Conservation (phyloP, 176 grass and related monocot genomes). For the Secale cereale region DNA sequence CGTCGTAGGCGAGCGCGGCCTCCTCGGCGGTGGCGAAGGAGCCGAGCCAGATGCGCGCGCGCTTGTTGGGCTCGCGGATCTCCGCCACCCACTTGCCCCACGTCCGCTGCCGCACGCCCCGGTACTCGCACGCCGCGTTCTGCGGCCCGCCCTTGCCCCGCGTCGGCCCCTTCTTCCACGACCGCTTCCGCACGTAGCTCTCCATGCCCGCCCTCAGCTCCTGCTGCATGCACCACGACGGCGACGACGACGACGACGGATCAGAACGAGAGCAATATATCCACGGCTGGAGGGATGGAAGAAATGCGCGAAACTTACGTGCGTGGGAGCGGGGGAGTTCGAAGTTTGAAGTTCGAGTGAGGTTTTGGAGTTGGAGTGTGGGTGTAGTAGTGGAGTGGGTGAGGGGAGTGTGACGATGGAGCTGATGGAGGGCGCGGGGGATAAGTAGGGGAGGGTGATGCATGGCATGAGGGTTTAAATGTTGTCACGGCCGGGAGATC, state of each 20-base stretch:
- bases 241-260: neutral
- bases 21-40: conserved; percentile 91
- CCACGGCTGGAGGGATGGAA: neutral
- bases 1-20: conserved; percentile 90
- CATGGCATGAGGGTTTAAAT: conserved; percentile 50
- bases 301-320: conserved; percentile 11
- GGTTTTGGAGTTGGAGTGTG: conserved; percentile 23
- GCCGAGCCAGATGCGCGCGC: conserved; percentile 73
- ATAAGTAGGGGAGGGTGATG: conserved; percentile 33
- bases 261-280: neutral
- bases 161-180: conserved; percentile 97
- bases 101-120: conserved; percentile 75
- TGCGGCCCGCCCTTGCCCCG: conserved; percentile 71
- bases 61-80: conserved; percentile 90
- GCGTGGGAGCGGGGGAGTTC: neutral
- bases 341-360: neutral
- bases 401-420: conserved; percentile 46
- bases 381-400: conserved; percentile 43
- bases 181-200: conserved; percentile 58
- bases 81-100: conserved; percentile 92
- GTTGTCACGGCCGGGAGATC: conserved; percentile 54
- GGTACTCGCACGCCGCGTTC: conserved; percentile 85
- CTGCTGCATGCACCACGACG: neutral
- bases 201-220: too few species aligned
- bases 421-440: conserved; percentile 32